These are phyloP conservation scores for Suhomyces taliae DNA, from an alignment of 1,139 yeast species.

Conservation along the genomic window DNA sequence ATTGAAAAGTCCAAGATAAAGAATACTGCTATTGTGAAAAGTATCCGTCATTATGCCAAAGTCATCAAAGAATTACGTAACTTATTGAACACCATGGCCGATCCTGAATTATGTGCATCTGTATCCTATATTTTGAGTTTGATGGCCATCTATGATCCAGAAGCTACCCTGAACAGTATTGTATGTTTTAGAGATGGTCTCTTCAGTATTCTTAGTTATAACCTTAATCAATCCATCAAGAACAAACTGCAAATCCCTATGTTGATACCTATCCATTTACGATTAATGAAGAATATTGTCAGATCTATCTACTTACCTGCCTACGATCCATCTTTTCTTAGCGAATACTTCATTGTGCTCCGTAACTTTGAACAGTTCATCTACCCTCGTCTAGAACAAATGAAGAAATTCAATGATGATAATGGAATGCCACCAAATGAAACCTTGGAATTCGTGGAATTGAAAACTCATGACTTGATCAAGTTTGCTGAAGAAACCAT, in stretches of 20 bases:
- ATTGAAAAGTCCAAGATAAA: constrained; percentile 17
- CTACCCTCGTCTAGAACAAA: constrained; percentile 1
- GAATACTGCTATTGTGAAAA: constrained; percentile 27
- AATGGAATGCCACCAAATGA: constrained; percentile 4
- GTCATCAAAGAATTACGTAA: constrained; percentile 38
- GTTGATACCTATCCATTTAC: constrained; percentile 34
- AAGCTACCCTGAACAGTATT: constrained; percentile 40
- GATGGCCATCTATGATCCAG: constrained; percentile 48
- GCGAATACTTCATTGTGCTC: constrained; percentile 29
- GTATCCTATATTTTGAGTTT: constrained; percentile 42
- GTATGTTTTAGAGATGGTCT: constrained; percentile 46
- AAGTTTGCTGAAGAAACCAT: constrained; percentile 28
- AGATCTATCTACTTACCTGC: constrained; percentile 42
- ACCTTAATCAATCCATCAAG: constrained; percentile 25
- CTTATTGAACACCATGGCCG: constrained; percentile 29
- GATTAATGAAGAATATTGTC: constrained; percentile 38
- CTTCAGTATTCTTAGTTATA: constrained; percentile 37
- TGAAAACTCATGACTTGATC: constrained; percentile 26
- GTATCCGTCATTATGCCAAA: constrained; percentile 39
- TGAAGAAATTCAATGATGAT: neutral
- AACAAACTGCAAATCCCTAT: constrained; percentile 16
- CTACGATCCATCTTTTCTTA: constrained; percentile 34
- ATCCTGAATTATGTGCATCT: constrained; percentile 37
- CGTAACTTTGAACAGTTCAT: constrained; percentile 20
- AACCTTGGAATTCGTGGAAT: constrained; percentile 17